Evolutionary conservation across 2,329 filamentous ascomycete genomes (phyloP), one percentile per base, ranked within the genome.

Genomic region (Trichoderma atroviride): DNA sequence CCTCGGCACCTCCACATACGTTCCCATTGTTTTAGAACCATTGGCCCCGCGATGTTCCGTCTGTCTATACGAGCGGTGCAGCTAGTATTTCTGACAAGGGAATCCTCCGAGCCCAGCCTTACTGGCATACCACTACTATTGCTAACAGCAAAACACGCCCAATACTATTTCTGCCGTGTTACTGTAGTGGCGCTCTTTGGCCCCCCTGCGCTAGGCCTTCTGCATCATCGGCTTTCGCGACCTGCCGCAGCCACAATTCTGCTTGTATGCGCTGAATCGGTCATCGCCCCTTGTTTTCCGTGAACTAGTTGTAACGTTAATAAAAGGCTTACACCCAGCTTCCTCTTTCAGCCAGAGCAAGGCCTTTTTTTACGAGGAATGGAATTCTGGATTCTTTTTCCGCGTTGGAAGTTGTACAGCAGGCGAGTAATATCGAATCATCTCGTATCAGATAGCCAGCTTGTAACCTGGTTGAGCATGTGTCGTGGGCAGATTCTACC

Each of bases 301-400:
- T 66, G 19, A 37, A 37, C 37, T 66, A 66, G 37, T 50, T 58
- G 63, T 58, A 66, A 66, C 53, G 63, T 66, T 66, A 66, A 66
- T 66, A 35, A 66, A 27, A 66, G 63, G 63, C 62, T 66, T 66
- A 66, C 60, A 58, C 58, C 29, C 13, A 66, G 40, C 63, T 66
- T 55, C 63, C 63, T 66, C 22, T 66, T 66, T 66, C 35, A 35
- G 47, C 14, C 63, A 50, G n/a, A 19, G 24, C 27, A n/a, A 35
- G 22, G 24, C 50, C 24, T 57, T 14, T 16, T 16, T 16, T 29
- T 33, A 66, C 5, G n/a, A 58, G n/a, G 29, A 43, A 47, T 24
- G n/a, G 40, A 29, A 24, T 66, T 22, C 43, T 47, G n/a, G 9
- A 4, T 16, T 35, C 10, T 7, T 19, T 19, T 50, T 43, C 40